These are phyloP conservation scores for Apiospora hydei DNA, from an alignment of 2,329 filamentous ascomycete species.

Conservation along the genomic window DNA sequence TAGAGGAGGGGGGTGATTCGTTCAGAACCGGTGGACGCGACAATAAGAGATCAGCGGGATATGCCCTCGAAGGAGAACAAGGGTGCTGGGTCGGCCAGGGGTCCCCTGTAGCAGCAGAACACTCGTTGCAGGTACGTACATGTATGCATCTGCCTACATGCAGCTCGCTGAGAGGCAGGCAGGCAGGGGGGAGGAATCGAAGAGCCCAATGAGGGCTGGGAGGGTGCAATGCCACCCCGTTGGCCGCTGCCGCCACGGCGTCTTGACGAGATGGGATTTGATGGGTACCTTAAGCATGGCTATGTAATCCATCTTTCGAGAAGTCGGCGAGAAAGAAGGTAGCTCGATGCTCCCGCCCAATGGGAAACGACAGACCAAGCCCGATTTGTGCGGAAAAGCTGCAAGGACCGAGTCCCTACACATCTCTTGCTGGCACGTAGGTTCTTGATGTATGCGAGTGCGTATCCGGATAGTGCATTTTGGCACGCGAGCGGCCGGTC, in stretches of 20 bases:
- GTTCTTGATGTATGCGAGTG: background rate
- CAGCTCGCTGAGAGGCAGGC: constrained; percentile 22
- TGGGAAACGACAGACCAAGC: background rate
- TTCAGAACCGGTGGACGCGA: constrained; percentile 29
- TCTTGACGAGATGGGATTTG: constrained; percentile 21
- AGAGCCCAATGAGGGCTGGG: constrained; percentile 19
- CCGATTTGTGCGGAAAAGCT: constrained; percentile 3
- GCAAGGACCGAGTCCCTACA: constrained; percentile 14
- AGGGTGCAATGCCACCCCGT: constrained; percentile 22
- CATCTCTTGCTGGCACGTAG: background rate
- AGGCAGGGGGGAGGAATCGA: constrained; percentile 14
- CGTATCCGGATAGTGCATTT: constrained; percentile 4
- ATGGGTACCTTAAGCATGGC: constrained; percentile 17
- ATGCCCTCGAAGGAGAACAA: constrained; percentile 32
- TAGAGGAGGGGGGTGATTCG: constrained; percentile 35
- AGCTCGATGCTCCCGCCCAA: constrained; percentile 8
- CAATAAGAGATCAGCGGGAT: constrained; percentile 41
- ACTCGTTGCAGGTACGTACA: constrained; percentile 24
- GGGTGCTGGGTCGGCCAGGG: constrained; percentile 34
- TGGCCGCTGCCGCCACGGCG: constrained; percentile 23
- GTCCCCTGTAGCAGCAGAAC: constrained; percentile 33
- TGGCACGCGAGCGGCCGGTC: background rate
- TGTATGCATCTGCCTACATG: constrained; percentile 14
- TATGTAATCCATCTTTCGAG: constrained; percentile 19
- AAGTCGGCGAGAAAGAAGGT: constrained; percentile 4